Evolutionary conservation across 2,329 filamentous ascomycete genomes (phyloP), one percentile per base, ranked within the genome.

Genomic region (Scolecobasidium constrictum): DNA sequence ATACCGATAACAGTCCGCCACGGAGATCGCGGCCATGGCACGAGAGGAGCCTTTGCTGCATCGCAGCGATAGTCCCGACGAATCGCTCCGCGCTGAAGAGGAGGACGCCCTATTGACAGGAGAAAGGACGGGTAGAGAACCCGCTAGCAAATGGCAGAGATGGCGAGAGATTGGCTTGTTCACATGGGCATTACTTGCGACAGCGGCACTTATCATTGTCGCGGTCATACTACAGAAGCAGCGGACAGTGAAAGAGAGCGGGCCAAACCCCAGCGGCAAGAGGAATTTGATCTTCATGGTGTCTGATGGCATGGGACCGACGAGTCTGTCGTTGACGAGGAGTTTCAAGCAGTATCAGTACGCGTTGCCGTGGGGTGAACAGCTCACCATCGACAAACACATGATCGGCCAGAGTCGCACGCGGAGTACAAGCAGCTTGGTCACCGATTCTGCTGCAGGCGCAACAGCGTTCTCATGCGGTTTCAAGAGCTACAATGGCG

Each of bases 231-330:
- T 86, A 56, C 86, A 94, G 61, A 73, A 78, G 53, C 70, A 77
- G 48, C 66, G 72, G 44, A 56, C 57, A 15, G 52, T 56, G 26
- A 36, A 51, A 20, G 52, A 56, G 15, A 53, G 54, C 31, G 48
- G 50, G 15, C 54, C 58, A 9, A 50, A 52, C 26, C 54, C 70
- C 44, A 63, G 54, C 20, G 77, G 78, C 41, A 98, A 96, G 71
- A 77, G 86, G 43, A 98, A 96, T 63, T 71, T 98, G 42, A 82
- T 98, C 53, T 96, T 98, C 69, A 98, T 98, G 92, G 90, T 98
- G 28, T 94, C 86, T 1, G 92, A 98, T 61, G 92, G 92, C 56
- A 98, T 98, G 92, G 92, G 92, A 0, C 92, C 92, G 5, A 86
- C 92, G 6, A 90, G 86, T 53, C 71, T 98, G 42, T 83, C 83